Evolutionary conservation across 2,329 filamentous ascomycete species (phyloP).

Genomic region (Stenocarpella maydis): DNA sequence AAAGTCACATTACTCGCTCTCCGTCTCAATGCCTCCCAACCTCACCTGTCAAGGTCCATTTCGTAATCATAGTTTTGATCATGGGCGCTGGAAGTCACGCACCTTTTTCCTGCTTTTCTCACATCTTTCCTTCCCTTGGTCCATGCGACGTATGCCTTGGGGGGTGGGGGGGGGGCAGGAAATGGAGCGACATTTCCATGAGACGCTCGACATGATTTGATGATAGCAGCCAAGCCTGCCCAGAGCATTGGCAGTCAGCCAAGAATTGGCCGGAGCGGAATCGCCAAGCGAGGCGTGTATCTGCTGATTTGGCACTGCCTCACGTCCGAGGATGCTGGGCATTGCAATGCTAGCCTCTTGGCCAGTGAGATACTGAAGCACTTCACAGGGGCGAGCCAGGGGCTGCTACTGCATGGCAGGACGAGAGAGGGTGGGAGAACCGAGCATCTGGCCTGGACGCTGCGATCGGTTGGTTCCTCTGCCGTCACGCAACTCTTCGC

Average conservation of each 20-base stretch:
- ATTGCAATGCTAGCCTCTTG: slow-evolving; percentile 17
- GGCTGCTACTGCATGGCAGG: background rate
- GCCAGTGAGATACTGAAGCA: slow-evolving; percentile 16
- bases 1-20: slow-evolving; percentile 25
- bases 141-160: background rate
- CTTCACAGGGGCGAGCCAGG: slow-evolving; percentile 17
- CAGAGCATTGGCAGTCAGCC: slow-evolving; percentile 23
- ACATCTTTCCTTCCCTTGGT: background rate
- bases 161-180: background rate
- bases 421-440: background rate
- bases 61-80: slow-evolving; percentile 15
- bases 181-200: background rate
- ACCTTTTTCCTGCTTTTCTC: background rate
- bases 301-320: slow-evolving; percentile 27
- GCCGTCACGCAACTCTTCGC: slow-evolving; percentile 4
- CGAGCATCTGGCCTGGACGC: slow-evolving; percentile 5
- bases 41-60: slow-evolving; percentile 4
- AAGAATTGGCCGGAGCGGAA: slow-evolving; percentile 28
- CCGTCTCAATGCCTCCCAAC: slow-evolving; percentile 15
- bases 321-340: slow-evolving; percentile 24
- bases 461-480: slow-evolving; percentile 4
- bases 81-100: slow-evolving; percentile 10
- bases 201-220: slow-evolving; percentile 11
- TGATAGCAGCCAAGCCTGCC: slow-evolving; percentile 18
- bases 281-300: slow-evolving; percentile 20